Conservation (phyloP, 2,329 filamentous ascomycete species). For the Ophiostoma quercus region DNA sequence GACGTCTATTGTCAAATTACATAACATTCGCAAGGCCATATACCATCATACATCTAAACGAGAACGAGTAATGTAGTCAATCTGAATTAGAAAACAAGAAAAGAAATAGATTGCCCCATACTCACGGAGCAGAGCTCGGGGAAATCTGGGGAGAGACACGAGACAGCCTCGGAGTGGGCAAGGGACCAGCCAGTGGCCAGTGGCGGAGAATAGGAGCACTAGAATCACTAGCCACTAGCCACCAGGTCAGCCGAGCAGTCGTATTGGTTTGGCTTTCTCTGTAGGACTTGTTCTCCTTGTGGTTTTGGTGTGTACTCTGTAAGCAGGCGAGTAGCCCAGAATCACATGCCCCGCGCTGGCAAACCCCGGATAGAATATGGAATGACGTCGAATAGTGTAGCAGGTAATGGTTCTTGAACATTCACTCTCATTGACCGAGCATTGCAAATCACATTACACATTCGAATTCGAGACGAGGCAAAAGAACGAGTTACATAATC, state of each 20-base stretch:
- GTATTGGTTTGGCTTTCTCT: neutral
- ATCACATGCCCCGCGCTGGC: conserved; percentile 2
- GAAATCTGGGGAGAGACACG: conserved; percentile 16
- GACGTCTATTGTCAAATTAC: neutral
- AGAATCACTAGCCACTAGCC: neutral
- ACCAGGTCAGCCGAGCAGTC: conserved; percentile 3
- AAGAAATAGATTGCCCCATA: neutral
- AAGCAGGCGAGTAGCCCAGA: neutral
- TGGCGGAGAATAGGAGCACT: conserved; percentile 1
- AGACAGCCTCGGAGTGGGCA: conserved; percentile 21
- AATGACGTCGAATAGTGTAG: neutral
- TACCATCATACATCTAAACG: neutral
- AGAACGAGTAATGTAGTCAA: conserved; percentile 5
- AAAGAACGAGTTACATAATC: neutral
- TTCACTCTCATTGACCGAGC: too few species aligned
- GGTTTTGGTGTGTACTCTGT: neutral
- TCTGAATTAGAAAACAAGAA: neutral
- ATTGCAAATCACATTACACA: too few species aligned
- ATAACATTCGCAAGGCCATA: neutral
- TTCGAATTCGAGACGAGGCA: neutral
- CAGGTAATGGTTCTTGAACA: neutral
- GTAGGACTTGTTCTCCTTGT: neutral
- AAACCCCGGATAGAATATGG: neutral
- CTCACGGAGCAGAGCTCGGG: neutral
- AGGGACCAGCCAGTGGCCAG: neutral